Conservation (phyloP, 164 flowering plant genomes). For the Umbellularia californica region DNA sequence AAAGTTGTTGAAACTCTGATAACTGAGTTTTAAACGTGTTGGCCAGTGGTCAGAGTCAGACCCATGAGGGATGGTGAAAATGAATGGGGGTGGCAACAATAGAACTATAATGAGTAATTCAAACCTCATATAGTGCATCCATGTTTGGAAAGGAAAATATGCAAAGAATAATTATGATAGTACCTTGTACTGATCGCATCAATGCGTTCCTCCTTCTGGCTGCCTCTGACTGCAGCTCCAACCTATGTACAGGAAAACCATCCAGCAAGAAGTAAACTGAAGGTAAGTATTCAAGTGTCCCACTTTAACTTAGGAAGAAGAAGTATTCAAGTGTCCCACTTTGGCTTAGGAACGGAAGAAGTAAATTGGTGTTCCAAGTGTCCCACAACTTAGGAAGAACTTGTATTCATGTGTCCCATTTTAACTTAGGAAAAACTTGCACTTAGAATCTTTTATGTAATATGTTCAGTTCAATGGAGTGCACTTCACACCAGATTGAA, state of each 20-base stretch:
- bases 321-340: no score
- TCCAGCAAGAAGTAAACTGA: neutral
- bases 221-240: conserved; percentile 62
- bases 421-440: no score
- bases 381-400: no score
- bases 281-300: no score
- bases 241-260: conserved; percentile 33
- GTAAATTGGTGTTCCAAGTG: no score
- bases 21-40: neutral
- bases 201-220: conserved; percentile 84
- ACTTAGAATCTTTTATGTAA: no score
- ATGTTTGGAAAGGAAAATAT: neutral
- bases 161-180: neutral
- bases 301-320: no score
- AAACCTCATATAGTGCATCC: neutral
- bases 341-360: no score
- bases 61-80: neutral
- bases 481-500: neutral
- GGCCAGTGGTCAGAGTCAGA: neutral
- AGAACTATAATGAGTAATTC: no score
- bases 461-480: neutral
- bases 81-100: no score
- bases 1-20: no score
- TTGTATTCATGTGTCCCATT: no score
- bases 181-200: conserved; percentile 54